phyloP scores from a whole-genome alignment of 2,329 filamentous ascomycete genomes.

The Fusarium oligoseptatum region DNA sequence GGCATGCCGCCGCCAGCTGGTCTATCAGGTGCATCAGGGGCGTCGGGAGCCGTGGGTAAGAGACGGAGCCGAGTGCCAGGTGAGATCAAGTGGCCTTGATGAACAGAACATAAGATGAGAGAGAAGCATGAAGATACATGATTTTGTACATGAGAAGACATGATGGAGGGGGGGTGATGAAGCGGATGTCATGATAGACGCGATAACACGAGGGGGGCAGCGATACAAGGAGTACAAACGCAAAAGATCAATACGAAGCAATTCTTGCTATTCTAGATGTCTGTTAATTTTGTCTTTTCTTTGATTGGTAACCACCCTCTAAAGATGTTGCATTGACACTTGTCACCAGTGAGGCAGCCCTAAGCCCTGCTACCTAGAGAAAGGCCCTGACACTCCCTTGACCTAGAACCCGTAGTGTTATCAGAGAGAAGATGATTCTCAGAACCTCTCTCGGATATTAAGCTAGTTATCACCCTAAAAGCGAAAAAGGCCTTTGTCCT shows the following conservation, averaged over 20 bases:
- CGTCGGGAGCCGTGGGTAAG: constrained; percentile 35
- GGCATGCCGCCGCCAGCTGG: constrained; percentile 29
- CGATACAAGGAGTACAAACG: constrained; percentile 10
- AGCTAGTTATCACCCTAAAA: neutral
- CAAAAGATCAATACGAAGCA: constrained; percentile 18
- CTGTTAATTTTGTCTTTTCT: neutral
- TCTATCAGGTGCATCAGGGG: constrained; percentile 34
- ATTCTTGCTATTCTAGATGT: constrained; percentile 16
- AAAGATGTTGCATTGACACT: too few species aligned
- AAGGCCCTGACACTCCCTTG: neutral
- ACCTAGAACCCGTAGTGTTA: neutral
- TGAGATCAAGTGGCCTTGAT: constrained; percentile 47
- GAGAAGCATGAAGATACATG: constrained; percentile 14
- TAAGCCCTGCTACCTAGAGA: neutral
- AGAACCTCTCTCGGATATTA: neutral
- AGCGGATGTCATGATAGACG: constrained; percentile 28
- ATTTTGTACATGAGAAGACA: constrained; percentile 10
- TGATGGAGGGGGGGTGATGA: constrained; percentile 8
- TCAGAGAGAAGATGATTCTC: neutral
- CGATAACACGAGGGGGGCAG: constrained; percentile 4
- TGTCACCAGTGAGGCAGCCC: neutral
- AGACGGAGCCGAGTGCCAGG: constrained; percentile 45
- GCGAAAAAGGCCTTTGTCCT: neutral
- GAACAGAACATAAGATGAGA: constrained; percentile 9
- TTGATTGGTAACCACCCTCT: too few species aligned